Percentiles rank a stretch among this genome's conserved stretches.
These are phyloP conservation scores for Rauvolfia tetraphylla DNA, from an alignment of 257 asterid species.

Conservation along the genomic window DNA sequence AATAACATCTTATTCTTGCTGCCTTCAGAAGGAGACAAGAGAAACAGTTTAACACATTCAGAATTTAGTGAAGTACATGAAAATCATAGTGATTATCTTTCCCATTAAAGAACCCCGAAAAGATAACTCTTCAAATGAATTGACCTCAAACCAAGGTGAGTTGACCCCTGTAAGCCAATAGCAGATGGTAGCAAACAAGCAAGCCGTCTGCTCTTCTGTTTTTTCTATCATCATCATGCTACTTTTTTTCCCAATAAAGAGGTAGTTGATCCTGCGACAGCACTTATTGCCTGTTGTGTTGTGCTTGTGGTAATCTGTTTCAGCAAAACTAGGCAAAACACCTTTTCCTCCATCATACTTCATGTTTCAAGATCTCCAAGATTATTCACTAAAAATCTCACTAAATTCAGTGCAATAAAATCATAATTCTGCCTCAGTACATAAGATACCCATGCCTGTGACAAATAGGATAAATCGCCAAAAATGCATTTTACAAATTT, in stretches of 20 bases:
- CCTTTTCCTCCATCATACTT: neutral
- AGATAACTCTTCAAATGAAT: neutral
- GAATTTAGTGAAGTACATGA: neutral
- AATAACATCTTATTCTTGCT: neutral
- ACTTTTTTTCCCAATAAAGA: neutral
- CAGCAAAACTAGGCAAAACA: neutral
- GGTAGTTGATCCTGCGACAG: neutral
- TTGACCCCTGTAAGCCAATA: neutral
- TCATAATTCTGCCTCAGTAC: neutral
- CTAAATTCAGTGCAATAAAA: neutral
- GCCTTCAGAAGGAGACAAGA: neutral
- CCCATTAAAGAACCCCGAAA: neutral
- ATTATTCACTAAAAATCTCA: neutral
- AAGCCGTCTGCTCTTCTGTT: neutral
- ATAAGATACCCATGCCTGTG: neutral
- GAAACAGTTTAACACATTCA: neutral
- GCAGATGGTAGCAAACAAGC: neutral
- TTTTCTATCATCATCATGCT: neutral
- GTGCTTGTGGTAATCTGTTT: neutral
- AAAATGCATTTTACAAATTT: neutral
- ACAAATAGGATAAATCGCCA: neutral
- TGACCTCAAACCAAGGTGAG: neutral
- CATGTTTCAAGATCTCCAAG: conserved; percentile 1
- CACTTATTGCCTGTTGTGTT: neutral
- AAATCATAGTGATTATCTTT: neutral